Percentiles rank a stretch among this genome's conserved stretches.
These are phyloP conservation scores for Apodospora peruviana DNA, from an alignment of 495 filamentous ascomycete species.

Conservation along the genomic window DNA sequence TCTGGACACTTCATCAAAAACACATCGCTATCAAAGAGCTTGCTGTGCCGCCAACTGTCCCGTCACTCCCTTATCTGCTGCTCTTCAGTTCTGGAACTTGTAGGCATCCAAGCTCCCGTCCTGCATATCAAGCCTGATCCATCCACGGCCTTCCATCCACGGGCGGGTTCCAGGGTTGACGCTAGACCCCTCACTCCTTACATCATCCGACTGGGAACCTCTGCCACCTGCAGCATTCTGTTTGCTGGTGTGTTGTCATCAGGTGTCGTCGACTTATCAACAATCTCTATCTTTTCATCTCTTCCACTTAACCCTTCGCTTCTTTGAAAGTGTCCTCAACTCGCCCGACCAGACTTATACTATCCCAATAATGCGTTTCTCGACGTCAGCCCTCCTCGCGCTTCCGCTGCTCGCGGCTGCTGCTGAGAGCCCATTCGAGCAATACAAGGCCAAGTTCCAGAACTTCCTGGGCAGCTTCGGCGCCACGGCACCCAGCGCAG, in stretches of 20 bases:
- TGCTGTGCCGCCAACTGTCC: neutral
- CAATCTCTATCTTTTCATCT: neutral
- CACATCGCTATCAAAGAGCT: neutral
- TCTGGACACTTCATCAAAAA: neutral
- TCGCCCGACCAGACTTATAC: no score
- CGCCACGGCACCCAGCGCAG: slow-evolving; percentile 50
- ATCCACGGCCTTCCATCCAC: no score
- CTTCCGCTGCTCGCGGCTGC: slow-evolving; percentile 67
- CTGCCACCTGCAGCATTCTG: neutral
- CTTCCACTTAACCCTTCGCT: neutral
- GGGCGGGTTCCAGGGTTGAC: no score
- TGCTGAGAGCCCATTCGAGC: slow-evolving; percentile 37
- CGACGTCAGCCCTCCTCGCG: slow-evolving; percentile 53
- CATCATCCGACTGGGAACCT: slow-evolving; percentile 10
- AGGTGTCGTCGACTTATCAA: neutral
- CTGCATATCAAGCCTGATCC: no score
- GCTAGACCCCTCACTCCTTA: slow-evolving; percentile 17
- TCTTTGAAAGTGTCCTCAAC: no score
- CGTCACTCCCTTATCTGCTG: neutral
- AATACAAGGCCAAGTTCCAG: slow-evolving; percentile 65
- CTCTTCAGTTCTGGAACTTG: neutral
- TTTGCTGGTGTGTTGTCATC: neutral
- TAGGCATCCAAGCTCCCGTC: no score
- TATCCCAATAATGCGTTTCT: slow-evolving; percentile 67
- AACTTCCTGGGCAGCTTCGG: slow-evolving; percentile 47